Conservation (phyloP, 106 monocot genomes). For the Apostasia ramifera region DNA sequence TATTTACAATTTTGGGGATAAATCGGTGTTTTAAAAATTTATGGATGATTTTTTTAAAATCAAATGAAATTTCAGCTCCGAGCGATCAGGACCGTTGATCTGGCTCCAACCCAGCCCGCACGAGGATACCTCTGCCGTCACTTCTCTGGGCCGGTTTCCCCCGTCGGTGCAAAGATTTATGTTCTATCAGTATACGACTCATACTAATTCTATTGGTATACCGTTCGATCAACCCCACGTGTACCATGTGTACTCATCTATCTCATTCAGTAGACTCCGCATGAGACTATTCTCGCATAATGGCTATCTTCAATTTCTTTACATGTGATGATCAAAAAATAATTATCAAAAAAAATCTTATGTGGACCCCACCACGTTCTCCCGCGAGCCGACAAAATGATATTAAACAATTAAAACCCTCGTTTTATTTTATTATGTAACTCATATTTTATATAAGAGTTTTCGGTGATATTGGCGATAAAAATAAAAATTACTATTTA, state of each 20-base stretch:
- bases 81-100: constrained; percentile 2
- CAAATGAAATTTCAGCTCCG: not conserved
- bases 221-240: not conserved
- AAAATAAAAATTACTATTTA: too few species aligned
- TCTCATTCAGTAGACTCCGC: not conserved
- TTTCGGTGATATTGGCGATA: too few species aligned
- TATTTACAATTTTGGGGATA: too few species aligned
- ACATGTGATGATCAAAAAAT: not conserved
- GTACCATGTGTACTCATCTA: not conserved
- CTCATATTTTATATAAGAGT: too few species aligned
- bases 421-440: too few species aligned
- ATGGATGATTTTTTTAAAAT: too few species aligned
- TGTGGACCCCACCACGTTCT: not conserved
- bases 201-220: not conserved
- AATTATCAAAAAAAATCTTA: not conserved
- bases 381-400: not conserved
- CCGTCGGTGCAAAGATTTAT: not conserved
- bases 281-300: too few species aligned
- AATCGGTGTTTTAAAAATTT: too few species aligned
- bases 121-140: not conserved
- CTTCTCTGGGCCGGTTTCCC: too few species aligned
- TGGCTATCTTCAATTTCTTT: too few species aligned
- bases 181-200: not conserved
- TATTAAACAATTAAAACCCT: too few species aligned
- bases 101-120: constrained; percentile 5